Evolutionary conservation across 164 flowering plant genomes (phyloP).

Genomic region (Liquidambar formosana): DNA sequence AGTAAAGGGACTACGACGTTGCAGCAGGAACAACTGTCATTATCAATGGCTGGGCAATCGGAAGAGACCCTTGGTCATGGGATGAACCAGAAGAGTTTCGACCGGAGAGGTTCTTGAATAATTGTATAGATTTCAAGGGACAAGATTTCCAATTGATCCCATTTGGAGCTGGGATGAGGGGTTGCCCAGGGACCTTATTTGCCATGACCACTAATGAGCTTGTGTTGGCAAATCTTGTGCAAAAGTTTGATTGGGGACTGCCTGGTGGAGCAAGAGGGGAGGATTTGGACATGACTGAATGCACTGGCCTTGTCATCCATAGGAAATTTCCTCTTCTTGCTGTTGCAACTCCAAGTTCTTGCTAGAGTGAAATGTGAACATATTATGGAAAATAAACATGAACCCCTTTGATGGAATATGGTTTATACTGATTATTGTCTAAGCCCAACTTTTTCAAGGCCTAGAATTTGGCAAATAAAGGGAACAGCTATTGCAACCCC

Average conservation of each 20-base stretch:
- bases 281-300: conserved; percentile 24
- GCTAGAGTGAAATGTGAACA: too few species aligned
- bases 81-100: conserved; percentile 5
- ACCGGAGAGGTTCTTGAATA: conserved; percentile 31
- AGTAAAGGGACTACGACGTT: too few species aligned
- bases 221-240: conserved; percentile 20
- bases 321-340: conserved; percentile 17
- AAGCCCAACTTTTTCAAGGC: too few species aligned
- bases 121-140: conserved; percentile 17
- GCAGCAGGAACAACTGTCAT: too few species aligned
- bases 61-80: too few species aligned
- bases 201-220: conserved; percentile 13
- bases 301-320: conserved; percentile 8
- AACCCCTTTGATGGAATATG: too few species aligned
- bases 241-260: conserved; percentile 18
- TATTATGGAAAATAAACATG: too few species aligned
- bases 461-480: too few species aligned
- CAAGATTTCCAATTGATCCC: conserved; percentile 17
- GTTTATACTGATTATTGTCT: too few species aligned
- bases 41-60: too few species aligned
- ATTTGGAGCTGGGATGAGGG: conserved; percentile 18
- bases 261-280: conserved; percentile 9
- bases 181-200: conserved; percentile 17
- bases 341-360: conserved; percentile 13
- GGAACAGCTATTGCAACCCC: too few species aligned